Base-by-base conservation (phyloP, 495 filamentous ascomycete species). In the Podospora fimiseda region DNA sequence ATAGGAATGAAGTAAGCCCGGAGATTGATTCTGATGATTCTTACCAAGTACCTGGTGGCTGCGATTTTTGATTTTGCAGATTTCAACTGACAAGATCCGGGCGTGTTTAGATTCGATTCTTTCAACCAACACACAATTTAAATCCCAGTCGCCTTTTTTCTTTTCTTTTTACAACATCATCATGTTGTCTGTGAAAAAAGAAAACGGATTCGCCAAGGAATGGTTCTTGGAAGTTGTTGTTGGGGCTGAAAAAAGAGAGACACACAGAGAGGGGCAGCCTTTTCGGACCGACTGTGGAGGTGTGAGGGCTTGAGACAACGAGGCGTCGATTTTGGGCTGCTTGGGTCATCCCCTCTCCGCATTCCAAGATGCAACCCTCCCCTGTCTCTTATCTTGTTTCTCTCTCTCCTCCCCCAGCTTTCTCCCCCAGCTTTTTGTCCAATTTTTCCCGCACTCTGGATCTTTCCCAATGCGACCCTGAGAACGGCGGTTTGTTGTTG, bases 261-360 rank as follows among this genome's bases (percentile, higher is more conserved):
- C 22, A 43, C 40, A 23, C 18, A 30, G 24, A 49, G 46, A 19
- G 30, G 19, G 16, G 27, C 51, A 67, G 64, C 64, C 64, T 67
- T 50, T 53, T 67, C 64, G 64, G 64, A 40, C 64, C 64, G 62
- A 67, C 47, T 67, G 46, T 59, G 58, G 52, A 43, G 36, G 11
- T 3, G 36, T 22, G 50, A 53, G 53, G 51, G 58, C 36, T 51
- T 56, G 60, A 63, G 60, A 60, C 60, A 55, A 44, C 41, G 38
- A 56, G 60, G 48, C 51, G 54, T 54, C 54, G 43, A 43, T 44
- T 51, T 47, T 44, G 44, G 15, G 33, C 38, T 46, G n/a, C n/a
- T n/a, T n/a, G n/a, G n/a, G n/a, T 48, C 24, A 46, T 19, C 42
- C 9, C n/a, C 36, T 49, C 64, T 67, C 64, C 62, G 62, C 64